Percentiles rank a stretch among this genome's conserved stretches.
Conservation (phyloP, 441 rosid genomes). For the Biscutella laevigata region DNA sequence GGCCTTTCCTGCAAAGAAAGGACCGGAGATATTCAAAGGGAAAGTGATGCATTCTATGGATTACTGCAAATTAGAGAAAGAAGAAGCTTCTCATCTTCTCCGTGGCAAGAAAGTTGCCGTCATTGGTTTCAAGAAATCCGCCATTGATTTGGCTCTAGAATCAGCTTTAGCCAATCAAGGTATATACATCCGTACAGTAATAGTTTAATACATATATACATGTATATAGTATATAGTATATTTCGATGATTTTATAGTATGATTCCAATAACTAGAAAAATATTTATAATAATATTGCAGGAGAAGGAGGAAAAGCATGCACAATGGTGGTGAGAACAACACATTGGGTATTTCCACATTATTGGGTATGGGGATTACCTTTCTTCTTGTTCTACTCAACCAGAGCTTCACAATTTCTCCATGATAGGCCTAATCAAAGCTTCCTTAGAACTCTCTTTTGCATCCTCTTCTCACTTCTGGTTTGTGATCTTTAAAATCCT, state of each 20-base stretch:
- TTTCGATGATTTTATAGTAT: too few relatives aligned
- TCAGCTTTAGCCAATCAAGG: constrained; percentile 84
- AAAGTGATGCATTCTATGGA: constrained; percentile 59
- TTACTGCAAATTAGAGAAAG: constrained; percentile 71
- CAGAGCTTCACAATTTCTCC: constrained; percentile 73
- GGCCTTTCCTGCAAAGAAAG: constrained; percentile 41
- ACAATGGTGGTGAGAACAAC: constrained; percentile 67
- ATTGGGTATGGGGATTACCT: constrained; percentile 85
- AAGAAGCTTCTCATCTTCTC: constrained; percentile 45
- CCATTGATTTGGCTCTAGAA: constrained; percentile 81
- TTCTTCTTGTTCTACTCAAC: constrained; percentile 80
- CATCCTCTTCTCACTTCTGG: constrained; percentile 61
- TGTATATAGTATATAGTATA: too few relatives aligned
- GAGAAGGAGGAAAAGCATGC: constrained; percentile 60
- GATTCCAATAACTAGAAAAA: neutral
- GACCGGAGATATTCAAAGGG: constrained; percentile 59
- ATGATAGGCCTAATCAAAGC: constrained; percentile 60
- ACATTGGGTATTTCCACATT: constrained; percentile 87
- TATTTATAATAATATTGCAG: constrained; percentile 24
- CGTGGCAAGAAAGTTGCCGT: constrained; percentile 56
- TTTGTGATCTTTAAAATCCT: constrained; percentile 15
- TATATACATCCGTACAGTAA: constrained; percentile 7
- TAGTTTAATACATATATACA: too few relatives aligned
- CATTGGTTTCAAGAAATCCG: constrained; percentile 81
- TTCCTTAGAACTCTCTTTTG: constrained; percentile 41